Conservation (phyloP, 177 flowering plant species). For the Telopea speciosissima region DNA sequence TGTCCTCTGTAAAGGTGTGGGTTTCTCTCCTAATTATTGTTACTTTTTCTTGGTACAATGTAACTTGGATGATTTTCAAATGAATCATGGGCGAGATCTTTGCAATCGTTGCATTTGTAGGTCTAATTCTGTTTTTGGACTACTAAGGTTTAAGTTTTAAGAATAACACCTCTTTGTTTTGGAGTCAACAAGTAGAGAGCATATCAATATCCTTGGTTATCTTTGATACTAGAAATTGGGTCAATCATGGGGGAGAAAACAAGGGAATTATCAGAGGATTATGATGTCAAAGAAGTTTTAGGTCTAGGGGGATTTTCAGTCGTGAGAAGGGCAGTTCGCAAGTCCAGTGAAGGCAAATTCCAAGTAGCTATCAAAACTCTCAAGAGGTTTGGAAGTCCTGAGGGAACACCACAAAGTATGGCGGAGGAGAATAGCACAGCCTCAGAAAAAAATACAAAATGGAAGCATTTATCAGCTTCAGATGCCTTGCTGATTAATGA, state of each 20-base stretch:
- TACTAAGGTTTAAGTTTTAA: not conserved
- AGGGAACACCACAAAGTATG: not conserved
- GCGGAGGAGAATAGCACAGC: conserved; percentile 9
- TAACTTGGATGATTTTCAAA: not conserved
- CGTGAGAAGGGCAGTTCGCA: conserved; percentile 34
- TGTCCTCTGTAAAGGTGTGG: not conserved
- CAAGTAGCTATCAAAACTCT: conserved; percentile 47
- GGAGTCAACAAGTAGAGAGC: not conserved
- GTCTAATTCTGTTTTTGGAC: not conserved
- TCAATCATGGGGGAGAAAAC: conserved; percentile 35
- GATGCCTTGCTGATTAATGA: conserved; percentile 51
- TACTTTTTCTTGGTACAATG: not conserved
- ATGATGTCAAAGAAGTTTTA: conserved; percentile 32
- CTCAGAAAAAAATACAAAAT: conserved; percentile 12
- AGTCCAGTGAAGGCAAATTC: conserved; percentile 8
- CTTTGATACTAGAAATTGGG: not conserved
- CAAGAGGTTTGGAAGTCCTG: conserved; percentile 19
- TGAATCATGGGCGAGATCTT: not conserved
- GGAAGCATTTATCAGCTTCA: conserved; percentile 34
- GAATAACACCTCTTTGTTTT: not conserved
- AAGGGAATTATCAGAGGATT: conserved; percentile 36
- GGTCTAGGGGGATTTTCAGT: conserved; percentile 60
- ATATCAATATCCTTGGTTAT: not conserved
- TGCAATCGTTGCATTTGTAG: not conserved
- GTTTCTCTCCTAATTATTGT: not conserved